Evolutionary conservation across 352 stramenopile species (phyloP).

Genomic region (Globisporangium nunn): DNA sequence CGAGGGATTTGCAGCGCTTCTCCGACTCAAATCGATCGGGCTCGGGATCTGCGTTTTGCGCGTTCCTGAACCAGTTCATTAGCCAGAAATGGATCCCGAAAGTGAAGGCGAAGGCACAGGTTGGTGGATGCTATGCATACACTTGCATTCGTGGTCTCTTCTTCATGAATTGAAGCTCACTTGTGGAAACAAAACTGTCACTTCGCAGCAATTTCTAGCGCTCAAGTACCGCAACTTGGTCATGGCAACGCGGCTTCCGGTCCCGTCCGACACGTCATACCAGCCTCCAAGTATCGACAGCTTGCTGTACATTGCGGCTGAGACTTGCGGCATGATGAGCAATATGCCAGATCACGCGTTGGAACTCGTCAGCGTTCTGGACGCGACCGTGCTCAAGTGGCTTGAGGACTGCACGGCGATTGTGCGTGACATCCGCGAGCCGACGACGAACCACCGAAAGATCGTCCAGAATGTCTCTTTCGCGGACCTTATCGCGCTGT

Average conservation of each 20-base stretch:
- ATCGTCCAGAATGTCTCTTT: constrained; percentile 50
- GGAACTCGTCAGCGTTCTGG: constrained; percentile 55
- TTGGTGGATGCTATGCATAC: neutral
- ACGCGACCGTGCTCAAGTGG: constrained; percentile 60
- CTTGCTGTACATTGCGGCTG: constrained; percentile 60
- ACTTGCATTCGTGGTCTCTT: neutral
- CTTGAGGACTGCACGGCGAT: constrained; percentile 65
- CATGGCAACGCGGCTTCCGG: constrained; percentile 36
- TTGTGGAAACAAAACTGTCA: no score
- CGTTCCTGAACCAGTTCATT: constrained; percentile 66
- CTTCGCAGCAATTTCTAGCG: constrained; percentile 37
- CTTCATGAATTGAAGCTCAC: no score
- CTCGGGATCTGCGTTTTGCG: constrained; percentile 26
- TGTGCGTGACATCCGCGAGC: constrained; percentile 71
- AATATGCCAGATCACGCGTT: constrained; percentile 56
- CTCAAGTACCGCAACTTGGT: constrained; percentile 44
- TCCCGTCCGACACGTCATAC: constrained; percentile 69
- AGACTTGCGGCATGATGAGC: constrained; percentile 62
- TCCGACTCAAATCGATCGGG: constrained; percentile 17
- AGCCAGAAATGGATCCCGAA: constrained; percentile 70
- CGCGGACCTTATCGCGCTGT: constrained; percentile 45
- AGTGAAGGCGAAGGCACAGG: constrained; percentile 58
- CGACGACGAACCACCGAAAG: constrained; percentile 62
- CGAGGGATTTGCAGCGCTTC: constrained; percentile 53
- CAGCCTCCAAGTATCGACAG: constrained; percentile 72